phyloP scores from a whole-genome alignment of 495 filamentous ascomycete genomes.

The Daldinia bambusicola region DNA sequence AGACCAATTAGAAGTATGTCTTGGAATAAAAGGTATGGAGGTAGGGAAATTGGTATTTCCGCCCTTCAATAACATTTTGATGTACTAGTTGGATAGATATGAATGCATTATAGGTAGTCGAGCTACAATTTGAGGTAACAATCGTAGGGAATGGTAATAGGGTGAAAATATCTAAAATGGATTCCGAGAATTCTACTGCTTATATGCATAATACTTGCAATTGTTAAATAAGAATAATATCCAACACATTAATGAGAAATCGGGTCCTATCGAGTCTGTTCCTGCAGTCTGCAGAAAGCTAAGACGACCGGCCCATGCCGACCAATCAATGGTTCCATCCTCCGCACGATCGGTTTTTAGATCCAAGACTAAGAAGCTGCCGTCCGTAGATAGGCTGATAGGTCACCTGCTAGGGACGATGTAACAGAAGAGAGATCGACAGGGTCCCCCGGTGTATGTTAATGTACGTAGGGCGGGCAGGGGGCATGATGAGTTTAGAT shows the following conservation, averaged over 20 bases:
- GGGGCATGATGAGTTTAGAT: conserved; percentile 15
- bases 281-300: not conserved
- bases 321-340: conserved; percentile 4
- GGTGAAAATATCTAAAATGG: too few species aligned
- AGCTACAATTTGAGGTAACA: too few species aligned
- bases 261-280: not conserved
- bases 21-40: too few species aligned
- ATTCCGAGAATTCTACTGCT: not conserved
- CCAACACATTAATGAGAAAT: not conserved
- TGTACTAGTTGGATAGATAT: too few species aligned
- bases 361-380: conserved; percentile 5
- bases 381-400: not conserved
- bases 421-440: conserved; percentile 32
- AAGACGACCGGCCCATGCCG: conserved; percentile 15
- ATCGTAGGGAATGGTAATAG: too few species aligned
- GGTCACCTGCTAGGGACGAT: conserved; percentile 33
- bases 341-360: conserved; percentile 3
- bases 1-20: too few species aligned
- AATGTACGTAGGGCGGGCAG: conserved; percentile 4
- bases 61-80: too few species aligned
- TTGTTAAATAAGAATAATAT: not conserved
- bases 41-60: too few species aligned
- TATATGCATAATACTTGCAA: not conserved
- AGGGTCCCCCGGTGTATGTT: conserved; percentile 7
- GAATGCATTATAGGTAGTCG: too few species aligned